A percentile compares a stretch with the other conserved stretches of the same genome.
These are phyloP conservation scores for Paragyromitra xinjiangensis DNA, from an alignment of 495 filamentous ascomycete species.

Conservation along the genomic window DNA sequence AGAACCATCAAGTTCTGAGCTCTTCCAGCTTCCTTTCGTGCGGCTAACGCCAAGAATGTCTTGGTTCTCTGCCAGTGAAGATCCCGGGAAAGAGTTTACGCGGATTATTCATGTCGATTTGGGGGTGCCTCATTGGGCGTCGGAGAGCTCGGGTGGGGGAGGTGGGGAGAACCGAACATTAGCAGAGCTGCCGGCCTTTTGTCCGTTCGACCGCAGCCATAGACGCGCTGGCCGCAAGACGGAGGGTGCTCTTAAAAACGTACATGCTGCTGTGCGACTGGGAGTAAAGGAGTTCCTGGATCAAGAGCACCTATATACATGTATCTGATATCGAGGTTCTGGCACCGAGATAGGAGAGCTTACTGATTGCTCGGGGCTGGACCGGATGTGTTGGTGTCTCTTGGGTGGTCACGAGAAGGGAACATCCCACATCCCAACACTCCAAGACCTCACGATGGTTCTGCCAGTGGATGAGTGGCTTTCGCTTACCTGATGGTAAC, in stretches of 20 bases:
- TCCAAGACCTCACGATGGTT: constrained; percentile 49
- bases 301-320: neutral
- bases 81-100: constrained; percentile 32
- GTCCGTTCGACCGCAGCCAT: constrained; percentile 41
- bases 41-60: constrained; percentile 14
- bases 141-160: constrained; percentile 38
- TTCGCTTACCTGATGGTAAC: neutral
- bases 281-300: constrained; percentile 6
- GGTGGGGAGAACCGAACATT: constrained; percentile 40
- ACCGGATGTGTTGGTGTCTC: neutral
- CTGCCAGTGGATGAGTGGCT: constrained; percentile 7
- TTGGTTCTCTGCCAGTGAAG: constrained; percentile 12
- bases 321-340: neutral
- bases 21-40: constrained; percentile 2
- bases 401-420: constrained; percentile 35
- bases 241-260: constrained; percentile 21
- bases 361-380: constrained; percentile 10
- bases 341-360: neutral
- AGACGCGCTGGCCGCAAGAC: constrained; percentile 9
- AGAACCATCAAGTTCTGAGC: neutral
- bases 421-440: constrained; percentile 14
- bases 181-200: constrained; percentile 35
- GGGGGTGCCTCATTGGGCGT: constrained; percentile 25
- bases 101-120: constrained; percentile 25
- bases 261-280: constrained; percentile 41